Base-by-base conservation (phyloP, 495 filamentous ascomycete species). In the Bathelium albidoporum region DNA sequence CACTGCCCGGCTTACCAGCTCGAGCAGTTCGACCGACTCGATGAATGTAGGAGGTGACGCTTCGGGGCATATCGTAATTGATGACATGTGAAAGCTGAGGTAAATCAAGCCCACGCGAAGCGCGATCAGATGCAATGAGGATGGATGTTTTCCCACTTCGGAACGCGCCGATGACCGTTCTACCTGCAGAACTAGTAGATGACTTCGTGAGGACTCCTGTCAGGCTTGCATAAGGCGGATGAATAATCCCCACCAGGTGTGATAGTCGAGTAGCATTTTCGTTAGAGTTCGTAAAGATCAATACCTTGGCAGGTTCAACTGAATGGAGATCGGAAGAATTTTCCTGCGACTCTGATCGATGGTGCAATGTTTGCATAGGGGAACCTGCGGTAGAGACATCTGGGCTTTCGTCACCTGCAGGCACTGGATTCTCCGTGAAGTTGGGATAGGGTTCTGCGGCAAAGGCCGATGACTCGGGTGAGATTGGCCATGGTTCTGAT, bases 51-150 rank as follows among this genome's bases (percentile, higher is more conserved):
- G 85, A 87, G 2, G 85, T 88, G 28, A 90, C 75, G 64, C 83
- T 88, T 10, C 83, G 81, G 0, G 94, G 95, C 36, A 97, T 78
- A 71, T 97, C 94, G 77, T 98, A 98, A 73, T 97, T 97, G 69
- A 97, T 78, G 12, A 97, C 90, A 66, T 95, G 88, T 28, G 84
- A 84, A 28, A 97, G 79, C 22, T 53, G 20, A 43, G 65, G 61
- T 29, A 60, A 39, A 71, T 98, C 94, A n/a, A 98, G 84, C 69
- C 94, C 94, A 53, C 95, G 89, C 0, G 93, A 88, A 1, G 93
- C 91, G 28, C 93, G 87, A 71, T 98, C 94, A 0, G 94, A 94
- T 10, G 93, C 90, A 41, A 97, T 85, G 11, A 97, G 84, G 44
- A 96, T 81, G 1, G 83, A 83, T 2, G 88, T 75, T 59, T 85